A percentile compares a stretch with the other conserved stretches of the same genome.
These are phyloP conservation scores for Hanseniaspora taiwanica DNA, from an alignment of 805 yeast genomes.

Conservation along the genomic window DNA sequence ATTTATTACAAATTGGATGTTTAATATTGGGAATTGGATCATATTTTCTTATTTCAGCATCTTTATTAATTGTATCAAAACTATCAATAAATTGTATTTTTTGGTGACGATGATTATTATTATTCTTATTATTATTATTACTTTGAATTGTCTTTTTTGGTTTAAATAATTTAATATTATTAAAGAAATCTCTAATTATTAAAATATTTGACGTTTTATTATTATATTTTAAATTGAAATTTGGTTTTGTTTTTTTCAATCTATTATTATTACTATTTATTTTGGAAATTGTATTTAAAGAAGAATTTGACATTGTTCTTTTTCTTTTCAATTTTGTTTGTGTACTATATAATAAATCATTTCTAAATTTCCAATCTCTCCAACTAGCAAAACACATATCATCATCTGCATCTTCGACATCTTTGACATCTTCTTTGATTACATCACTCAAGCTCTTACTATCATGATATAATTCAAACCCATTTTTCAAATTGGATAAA, in stretches of 20 bases:
- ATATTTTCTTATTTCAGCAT: neutral
- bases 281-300: neutral
- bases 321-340: slow-evolving; percentile 3
- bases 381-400: slow-evolving; percentile 57
- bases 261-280: neutral
- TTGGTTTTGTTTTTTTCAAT: neutral
- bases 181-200: no score
- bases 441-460: slow-evolving; percentile 6
- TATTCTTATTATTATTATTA: no score
- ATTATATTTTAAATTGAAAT: no score
- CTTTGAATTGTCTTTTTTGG: no score
- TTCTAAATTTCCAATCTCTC: slow-evolving; percentile 82
- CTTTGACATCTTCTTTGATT: slow-evolving; percentile 4
- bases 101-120: no score
- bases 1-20: slow-evolving; percentile 53
- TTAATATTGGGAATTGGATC: slow-evolving; percentile 13
- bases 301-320: slow-evolving; percentile 5
- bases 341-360: slow-evolving; percentile 53
- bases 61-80: no score
- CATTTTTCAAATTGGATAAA: slow-evolving; percentile 36
- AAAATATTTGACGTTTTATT: no score
- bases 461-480: slow-evolving; percentile 12
- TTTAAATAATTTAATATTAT: no score
- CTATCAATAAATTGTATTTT: no score
- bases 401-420: slow-evolving; percentile 7